phyloP scores from a whole-genome alignment of 1,139 yeast genomes.

The Candida pseudocylindracea region DNA sequence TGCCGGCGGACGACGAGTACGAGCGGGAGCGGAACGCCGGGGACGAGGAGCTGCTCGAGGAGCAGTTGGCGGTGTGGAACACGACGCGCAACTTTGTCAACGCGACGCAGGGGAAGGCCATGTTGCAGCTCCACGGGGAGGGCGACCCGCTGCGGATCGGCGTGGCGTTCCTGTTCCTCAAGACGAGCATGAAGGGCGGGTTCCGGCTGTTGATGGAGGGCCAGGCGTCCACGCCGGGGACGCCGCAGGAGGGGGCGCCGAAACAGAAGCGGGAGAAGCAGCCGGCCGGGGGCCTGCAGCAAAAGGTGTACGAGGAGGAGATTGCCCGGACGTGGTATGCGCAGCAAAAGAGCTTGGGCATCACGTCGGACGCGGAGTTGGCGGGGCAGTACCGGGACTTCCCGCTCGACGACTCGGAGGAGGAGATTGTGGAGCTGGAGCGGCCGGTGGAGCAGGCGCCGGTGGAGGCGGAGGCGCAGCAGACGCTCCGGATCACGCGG shows the following conservation, averaged over 20 bases:
- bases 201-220: conserved; percentile 33
- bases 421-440: conserved; percentile 11
- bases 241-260: conserved; percentile 19
- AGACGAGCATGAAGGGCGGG: conserved; percentile 91
- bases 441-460: conserved; percentile 14
- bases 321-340: conserved; percentile 79
- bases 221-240: conserved; percentile 7
- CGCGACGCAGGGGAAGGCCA: conserved; percentile 92
- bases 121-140: conserved; percentile 90
- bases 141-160: conserved; percentile 94
- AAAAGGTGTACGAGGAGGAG: conserved; percentile 81
- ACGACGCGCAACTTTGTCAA: conserved; percentile 72
- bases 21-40: conserved; percentile 8
- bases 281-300: conserved; percentile 49
- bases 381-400: conserved; percentile 17
- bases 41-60: conserved; percentile 36
- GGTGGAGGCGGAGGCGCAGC: conserved; percentile 4
- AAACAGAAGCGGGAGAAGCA: conserved; percentile 9
- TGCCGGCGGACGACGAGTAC: conserved; percentile 5
- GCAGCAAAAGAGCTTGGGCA: conserved; percentile 15
- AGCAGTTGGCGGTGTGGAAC: conserved; percentile 89
- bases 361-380: conserved; percentile 14
- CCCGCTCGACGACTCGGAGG: conserved; percentile 11
- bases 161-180: conserved; percentile 70
- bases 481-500: conserved; percentile 55